Conservation (phyloP, 768 basidiomycete species). For the Exsudoporus frostii region DNA sequence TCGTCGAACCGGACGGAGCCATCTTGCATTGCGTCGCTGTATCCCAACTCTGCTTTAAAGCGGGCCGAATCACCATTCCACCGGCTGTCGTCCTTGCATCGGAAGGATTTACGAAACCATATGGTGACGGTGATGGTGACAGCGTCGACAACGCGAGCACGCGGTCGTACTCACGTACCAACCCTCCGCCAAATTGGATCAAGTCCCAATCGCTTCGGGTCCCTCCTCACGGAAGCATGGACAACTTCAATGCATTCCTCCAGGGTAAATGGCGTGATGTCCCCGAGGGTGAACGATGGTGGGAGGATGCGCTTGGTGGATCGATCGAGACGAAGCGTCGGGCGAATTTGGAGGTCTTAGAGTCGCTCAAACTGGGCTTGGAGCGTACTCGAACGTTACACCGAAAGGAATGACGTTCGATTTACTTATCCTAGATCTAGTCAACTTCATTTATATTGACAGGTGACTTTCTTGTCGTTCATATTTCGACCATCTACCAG, state of each 20-base stretch:
- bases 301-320: constrained; percentile 58
- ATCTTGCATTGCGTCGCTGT: constrained; percentile 61
- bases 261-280: constrained; percentile 61
- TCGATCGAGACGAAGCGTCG: constrained; percentile 39
- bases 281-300: constrained; percentile 60
- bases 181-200: constrained; percentile 30
- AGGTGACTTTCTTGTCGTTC: neutral
- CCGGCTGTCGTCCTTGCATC: constrained; percentile 58
- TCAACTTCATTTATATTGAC: neutral
- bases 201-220: constrained; percentile 24
- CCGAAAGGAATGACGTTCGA: neutral
- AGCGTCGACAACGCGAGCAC: neutral
- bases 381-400: constrained; percentile 17
- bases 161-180: constrained; percentile 33
- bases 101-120: constrained; percentile 50
- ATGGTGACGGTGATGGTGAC: neutral
- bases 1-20: constrained; percentile 45
- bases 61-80: constrained; percentile 69
- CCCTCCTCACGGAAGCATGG: constrained; percentile 19
- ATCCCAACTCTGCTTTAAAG: constrained; percentile 66
- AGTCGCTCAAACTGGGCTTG: constrained; percentile 22
- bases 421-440: neutral
- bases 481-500: too few species aligned
- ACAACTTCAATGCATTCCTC: constrained; percentile 39
- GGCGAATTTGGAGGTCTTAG: constrained; percentile 24